Base-by-base conservation (phyloP, 1,284 basidiomycete genomes). In the Grifola frondosa region DNA sequence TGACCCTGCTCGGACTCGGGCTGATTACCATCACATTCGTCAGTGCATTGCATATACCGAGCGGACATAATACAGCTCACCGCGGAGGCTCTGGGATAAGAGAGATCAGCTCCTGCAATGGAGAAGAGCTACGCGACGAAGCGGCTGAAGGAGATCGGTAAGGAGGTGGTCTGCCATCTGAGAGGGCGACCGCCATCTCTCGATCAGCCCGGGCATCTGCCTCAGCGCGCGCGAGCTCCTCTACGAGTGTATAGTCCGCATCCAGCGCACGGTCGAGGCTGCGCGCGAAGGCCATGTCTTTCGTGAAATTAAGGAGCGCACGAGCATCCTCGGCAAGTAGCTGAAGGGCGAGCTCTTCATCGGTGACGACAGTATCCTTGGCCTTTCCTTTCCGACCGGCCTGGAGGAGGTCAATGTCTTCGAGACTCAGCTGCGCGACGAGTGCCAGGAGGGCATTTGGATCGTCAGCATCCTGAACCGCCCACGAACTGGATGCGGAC, bases 261-360 rank as follows among this genome's bases (percentile, higher is more conserved):
- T 44, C 50, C 10, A 69, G 49, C 11, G 62, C 62, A 6, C 30
- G 35, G 29, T 70, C 65, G 7, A 77, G 45, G 44, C 69, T 76
- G 19, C 53, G 54, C 0, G 76, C 74, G 9, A 74, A 53, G 12
- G 49, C 44, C 13, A 59, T 45, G 43, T 75, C 74, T 4, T 54
- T 46, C 22, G 69, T 52, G n/a, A 55, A 32, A 0, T 48, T 54
- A 9, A 76, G 55, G 21, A 68, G 53, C 3, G 56, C 54, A 5
- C 60, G 49, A 4, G 74, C 53, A 25, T 70, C 66, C 15, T 73
- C 66, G 2, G 63, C 66, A 44, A 76, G 77, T 0, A 75, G 40
- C 30, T 67, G 59, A 11, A 77, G 57, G 0, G 80, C 80, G n/a
- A 70, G 50, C 37, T 77, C 73, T 39, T 75, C 70, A 50, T 81